Evolutionary conservation across 2,329 filamentous ascomycete species (phyloP).

Genomic region (Gaeumannomyces sp.): DNA sequence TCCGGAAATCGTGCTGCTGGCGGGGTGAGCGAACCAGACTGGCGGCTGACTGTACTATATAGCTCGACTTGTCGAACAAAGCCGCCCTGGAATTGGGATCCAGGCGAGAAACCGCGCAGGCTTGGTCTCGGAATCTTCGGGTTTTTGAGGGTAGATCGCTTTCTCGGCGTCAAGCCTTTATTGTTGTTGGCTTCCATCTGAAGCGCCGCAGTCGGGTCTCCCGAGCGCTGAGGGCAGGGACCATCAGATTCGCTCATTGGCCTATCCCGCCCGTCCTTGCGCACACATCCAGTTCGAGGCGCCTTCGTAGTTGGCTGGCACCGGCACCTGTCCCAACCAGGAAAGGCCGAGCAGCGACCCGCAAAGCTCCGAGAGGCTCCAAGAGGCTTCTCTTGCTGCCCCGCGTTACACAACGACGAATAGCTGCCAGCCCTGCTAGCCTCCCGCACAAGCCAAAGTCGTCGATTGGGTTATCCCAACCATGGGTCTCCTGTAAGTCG

Average conservation of each 20-base stretch:
- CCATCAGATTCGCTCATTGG: too few species aligned
- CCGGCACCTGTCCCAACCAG: neutral
- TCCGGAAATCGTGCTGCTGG: neutral
- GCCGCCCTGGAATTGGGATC: neutral
- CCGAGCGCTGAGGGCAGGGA: too few species aligned
- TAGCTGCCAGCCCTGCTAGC: too few species aligned
- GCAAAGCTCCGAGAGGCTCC: too few species aligned
- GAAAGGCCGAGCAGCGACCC: too few species aligned
- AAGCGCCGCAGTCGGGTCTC: too few species aligned
- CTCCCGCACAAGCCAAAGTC: too few species aligned
- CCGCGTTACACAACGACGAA: too few species aligned
- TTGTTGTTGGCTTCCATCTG: neutral
- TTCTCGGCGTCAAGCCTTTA: neutral
- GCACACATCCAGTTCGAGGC: too few species aligned
- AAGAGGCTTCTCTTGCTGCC: neutral
- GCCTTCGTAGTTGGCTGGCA: too few species aligned
- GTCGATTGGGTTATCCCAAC: neutral
- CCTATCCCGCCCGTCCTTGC: too few species aligned
- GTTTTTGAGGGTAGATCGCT: neutral
- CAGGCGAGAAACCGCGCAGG: too few species aligned
- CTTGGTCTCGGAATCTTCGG: neutral
- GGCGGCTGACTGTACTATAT: neutral
- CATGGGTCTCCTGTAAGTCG: slow-evolving; percentile 11
- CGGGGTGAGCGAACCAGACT: neutral
- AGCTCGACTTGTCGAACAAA: neutral